phyloP scores from a whole-genome alignment of 129 eudicot genomes.

The Scalesia atractyloides region DNA sequence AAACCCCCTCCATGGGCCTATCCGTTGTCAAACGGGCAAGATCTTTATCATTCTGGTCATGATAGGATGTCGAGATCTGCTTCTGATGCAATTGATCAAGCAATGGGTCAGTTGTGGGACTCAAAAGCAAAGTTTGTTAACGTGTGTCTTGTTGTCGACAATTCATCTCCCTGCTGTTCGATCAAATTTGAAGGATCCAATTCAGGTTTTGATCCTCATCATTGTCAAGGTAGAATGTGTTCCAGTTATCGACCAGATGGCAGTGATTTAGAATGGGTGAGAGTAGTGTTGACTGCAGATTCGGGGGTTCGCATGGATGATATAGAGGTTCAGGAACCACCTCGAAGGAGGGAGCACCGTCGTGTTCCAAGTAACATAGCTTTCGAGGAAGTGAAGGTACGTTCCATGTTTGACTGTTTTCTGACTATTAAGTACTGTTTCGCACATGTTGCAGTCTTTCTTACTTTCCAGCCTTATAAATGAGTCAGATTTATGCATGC shows the following conservation, averaged over 20 bases:
- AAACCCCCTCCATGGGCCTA: conserved; percentile 99
- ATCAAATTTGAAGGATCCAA: conserved; percentile 30
- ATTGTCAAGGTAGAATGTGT: conserved; percentile 42
- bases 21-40: conserved; percentile 79
- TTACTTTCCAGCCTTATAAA: neutral
- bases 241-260: conserved; percentile 33
- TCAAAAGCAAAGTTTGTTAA: conserved; percentile 91
- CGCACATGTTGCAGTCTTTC: conserved; percentile 1
- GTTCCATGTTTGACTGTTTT: neutral
- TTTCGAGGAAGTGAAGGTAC: conserved; percentile 99
- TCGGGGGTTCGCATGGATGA: conserved; percentile 95
- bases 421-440: neutral
- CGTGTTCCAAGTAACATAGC: conserved; percentile 98
- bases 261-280: conserved; percentile 61
- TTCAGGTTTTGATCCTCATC: conserved; percentile 43
- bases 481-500: conserved; percentile 10
- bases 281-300: conserved; percentile 89
- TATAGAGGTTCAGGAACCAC: conserved; percentile 87
- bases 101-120: conserved; percentile 93
- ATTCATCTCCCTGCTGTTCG: conserved; percentile 38
- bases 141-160: conserved; percentile 76
- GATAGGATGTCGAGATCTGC: conserved; percentile 94
- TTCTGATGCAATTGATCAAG: conserved; percentile 95
- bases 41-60: conserved; percentile 63
- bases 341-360: conserved; percentile 86